These are phyloP conservation scores for Zarea fungicola DNA, from an alignment of 2,329 filamentous ascomycete genomes.

Conservation along the genomic window DNA sequence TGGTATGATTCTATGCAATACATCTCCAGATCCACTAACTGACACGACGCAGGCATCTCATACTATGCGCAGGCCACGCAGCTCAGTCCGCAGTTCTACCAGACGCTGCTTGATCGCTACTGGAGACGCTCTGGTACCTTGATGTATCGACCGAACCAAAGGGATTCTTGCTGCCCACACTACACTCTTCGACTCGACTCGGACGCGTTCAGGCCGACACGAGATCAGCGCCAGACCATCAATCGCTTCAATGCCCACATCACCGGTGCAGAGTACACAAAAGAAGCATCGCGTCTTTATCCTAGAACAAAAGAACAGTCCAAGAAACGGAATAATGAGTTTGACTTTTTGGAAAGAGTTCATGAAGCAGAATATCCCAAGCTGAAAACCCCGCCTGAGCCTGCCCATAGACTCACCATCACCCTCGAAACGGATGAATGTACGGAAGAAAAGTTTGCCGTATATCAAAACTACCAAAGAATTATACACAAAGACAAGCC, in stretches of 20 bases:
- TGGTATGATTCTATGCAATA: not conserved
- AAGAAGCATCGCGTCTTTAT: constrained; percentile 57
- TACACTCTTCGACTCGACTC: constrained; percentile 76
- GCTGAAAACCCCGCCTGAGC: constrained; percentile 54
- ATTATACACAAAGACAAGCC: constrained; percentile 65
- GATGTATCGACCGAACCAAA: constrained; percentile 74
- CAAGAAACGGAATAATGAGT: constrained; percentile 59
- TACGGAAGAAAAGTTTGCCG: constrained; percentile 67
- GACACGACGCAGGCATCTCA: constrained; percentile 52
- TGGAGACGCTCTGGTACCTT: constrained; percentile 71
- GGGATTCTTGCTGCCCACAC: constrained; percentile 82
- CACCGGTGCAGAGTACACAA: constrained; percentile 61
- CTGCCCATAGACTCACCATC: constrained; percentile 63
- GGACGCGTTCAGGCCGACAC: constrained; percentile 56
- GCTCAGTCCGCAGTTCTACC: constrained; percentile 63
- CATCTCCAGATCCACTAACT: not conserved
- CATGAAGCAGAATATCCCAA: constrained; percentile 60
- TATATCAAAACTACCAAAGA: constrained; percentile 72
- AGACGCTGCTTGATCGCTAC: constrained; percentile 65
- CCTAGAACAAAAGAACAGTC: constrained; percentile 63
- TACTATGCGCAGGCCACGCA: constrained; percentile 63
- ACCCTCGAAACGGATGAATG: constrained; percentile 66
- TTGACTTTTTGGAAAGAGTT: constrained; percentile 60
- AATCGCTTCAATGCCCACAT: constrained; percentile 73
- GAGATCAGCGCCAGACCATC: constrained; percentile 68